Percentiles rank a stretch among this genome's conserved stretches.
Conservation (phyloP, 306 rosid genomes). For the Ormosia emarginata region DNA sequence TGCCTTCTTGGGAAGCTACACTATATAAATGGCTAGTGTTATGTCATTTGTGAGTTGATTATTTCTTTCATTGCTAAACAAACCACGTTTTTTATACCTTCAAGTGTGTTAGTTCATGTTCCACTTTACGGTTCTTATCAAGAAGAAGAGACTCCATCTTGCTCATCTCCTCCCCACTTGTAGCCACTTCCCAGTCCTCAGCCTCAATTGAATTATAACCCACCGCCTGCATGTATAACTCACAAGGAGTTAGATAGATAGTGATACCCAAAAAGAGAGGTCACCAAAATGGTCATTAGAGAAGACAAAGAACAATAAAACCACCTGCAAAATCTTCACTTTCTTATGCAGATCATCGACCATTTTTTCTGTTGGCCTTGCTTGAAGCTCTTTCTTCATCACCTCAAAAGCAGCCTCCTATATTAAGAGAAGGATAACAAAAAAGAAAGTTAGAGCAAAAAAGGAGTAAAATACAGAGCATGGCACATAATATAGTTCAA, state of each 20-base stretch:
- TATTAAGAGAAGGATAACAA: conserved; percentile 8
- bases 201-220: conserved; percentile 98
- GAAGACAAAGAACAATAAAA: conserved; percentile 8
- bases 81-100: conserved; percentile 51
- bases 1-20: conserved; percentile 1
- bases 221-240: conserved; percentile 63
- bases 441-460: neutral
- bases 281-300: neutral
- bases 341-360: conserved; percentile 87
- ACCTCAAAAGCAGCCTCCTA: conserved; percentile 72
- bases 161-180: conserved; percentile 98
- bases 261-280: conserved; percentile 9
- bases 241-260: conserved; percentile 21
- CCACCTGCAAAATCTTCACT: conserved; percentile 93
- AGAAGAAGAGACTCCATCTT: conserved; percentile 99
- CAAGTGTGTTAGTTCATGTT: conserved; percentile 87
- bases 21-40: conserved; percentile 5
- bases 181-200: conserved; percentile 98
- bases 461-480: neutral
- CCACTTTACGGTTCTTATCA: conserved; percentile 97
- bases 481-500: neutral
- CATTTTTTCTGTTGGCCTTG: conserved; percentile 80
- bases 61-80: neutral
- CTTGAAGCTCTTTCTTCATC: conserved; percentile 85
- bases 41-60: neutral